Percentiles rank a stretch among this genome's conserved stretches.
Conservation (phyloP, 306 rosid species). For the Castanea sativa region DNA sequence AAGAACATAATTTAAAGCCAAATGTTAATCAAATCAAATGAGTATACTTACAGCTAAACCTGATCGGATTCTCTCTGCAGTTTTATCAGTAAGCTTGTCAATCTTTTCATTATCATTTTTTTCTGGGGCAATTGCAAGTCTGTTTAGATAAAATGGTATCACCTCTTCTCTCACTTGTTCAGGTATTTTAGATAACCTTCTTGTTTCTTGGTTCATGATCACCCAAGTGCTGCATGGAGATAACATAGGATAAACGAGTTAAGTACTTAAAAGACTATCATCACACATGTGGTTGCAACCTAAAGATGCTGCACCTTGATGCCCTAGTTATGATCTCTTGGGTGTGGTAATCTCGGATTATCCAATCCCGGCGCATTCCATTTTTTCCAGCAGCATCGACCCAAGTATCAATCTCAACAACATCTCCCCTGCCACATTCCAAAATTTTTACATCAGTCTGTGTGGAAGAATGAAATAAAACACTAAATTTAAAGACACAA, state of each 20-base stretch:
- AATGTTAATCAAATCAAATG: not conserved
- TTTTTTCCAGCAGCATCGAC: conserved; percentile 90
- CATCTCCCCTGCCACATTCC: conserved; percentile 75
- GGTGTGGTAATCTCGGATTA: conserved; percentile 68
- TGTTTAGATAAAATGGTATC: conserved; percentile 62
- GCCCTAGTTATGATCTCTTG: conserved; percentile 76
- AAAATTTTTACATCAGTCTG: not conserved
- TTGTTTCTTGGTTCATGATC: conserved; percentile 88
- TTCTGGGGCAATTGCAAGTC: conserved; percentile 49
- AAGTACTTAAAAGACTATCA: not conserved
- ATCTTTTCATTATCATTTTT: conserved; percentile 61
- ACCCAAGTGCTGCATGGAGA: conserved; percentile 77
- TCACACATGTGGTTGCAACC: not conserved
- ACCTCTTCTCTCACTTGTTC: conserved; percentile 74
- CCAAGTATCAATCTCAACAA: conserved; percentile 90
- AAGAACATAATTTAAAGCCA: not conserved
- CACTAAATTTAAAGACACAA: not conserved
- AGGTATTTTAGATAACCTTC: conserved; percentile 78
- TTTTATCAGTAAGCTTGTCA: conserved; percentile 66
- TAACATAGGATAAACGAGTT: not conserved
- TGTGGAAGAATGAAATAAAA: not conserved
- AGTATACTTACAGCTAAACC: conserved; percentile 73
- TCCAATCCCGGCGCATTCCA: conserved; percentile 97
- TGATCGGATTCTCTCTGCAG: conserved; percentile 58
- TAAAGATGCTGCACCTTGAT: conserved; percentile 48